A percentile compares a stretch with the other conserved stretches of the same genome.
Evolutionary conservation across 345 rosid species (phyloP).

Genomic region (Sisymbrium altissimum): DNA sequence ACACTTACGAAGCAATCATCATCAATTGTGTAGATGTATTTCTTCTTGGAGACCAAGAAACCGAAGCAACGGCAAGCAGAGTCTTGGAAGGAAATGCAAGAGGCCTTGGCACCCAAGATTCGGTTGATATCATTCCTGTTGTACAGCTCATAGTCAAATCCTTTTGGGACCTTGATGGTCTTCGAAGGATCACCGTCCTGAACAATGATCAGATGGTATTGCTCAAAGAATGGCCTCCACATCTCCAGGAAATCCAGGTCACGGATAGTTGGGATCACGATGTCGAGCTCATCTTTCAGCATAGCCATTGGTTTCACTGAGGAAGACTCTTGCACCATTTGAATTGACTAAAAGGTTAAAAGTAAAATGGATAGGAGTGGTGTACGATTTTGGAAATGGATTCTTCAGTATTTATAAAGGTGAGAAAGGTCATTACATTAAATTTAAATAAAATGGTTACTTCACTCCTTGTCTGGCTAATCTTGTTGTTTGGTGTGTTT

Average conservation of each 20-base stretch:
- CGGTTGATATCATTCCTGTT: conserved; percentile 52
- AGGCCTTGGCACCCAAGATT: conserved; percentile 53
- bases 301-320: conserved; percentile 35
- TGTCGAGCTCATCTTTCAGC: conserved; percentile 54
- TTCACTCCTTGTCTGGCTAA: background rate
- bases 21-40: conserved; percentile 52
- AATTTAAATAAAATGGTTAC: background rate
- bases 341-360: background rate
- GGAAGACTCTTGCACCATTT: conserved; percentile 23
- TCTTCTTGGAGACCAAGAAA: conserved; percentile 40
- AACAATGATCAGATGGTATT: conserved; percentile 49
- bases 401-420: background rate
- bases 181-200: conserved; percentile 54
- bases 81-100: conserved; percentile 58
- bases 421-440: background rate
- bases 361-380: background rate
- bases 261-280: conserved; percentile 49
- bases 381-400: background rate
- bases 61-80: conserved; percentile 60
- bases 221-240: conserved; percentile 57
- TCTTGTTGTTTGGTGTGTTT: background rate
- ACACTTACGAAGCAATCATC: conserved; percentile 55
- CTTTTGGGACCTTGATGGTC: conserved; percentile 50
- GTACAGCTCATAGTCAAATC: conserved; percentile 53
- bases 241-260: conserved; percentile 51